Percentiles rank a stretch among this genome's conserved stretches.
These are phyloP conservation scores for Beauveria caledonica DNA, from an alignment of 2,329 filamentous ascomycete species.

Conservation along the genomic window DNA sequence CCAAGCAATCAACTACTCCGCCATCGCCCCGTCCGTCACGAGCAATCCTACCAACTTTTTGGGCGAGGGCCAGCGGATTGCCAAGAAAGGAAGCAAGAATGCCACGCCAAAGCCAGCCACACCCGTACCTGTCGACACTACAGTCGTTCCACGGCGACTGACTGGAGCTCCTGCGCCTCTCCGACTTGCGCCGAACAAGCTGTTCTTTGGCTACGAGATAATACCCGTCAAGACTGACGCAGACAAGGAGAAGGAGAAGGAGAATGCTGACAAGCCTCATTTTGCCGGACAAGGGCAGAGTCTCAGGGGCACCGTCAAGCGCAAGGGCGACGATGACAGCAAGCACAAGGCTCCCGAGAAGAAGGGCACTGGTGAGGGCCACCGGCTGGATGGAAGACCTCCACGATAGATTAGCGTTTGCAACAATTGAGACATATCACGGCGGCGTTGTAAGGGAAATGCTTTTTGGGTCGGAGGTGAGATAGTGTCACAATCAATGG, in stretches of 20 bases:
- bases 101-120: slow-evolving; percentile 58
- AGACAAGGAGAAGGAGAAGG: slow-evolving; percentile 58
- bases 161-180: slow-evolving; percentile 81
- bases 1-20: slow-evolving; percentile 90
- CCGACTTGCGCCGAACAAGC: slow-evolving; percentile 74
- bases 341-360: slow-evolving; percentile 40
- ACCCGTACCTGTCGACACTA: slow-evolving; percentile 43
- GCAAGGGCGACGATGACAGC: slow-evolving; percentile 50
- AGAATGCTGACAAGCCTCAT: slow-evolving; percentile 57
- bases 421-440: neutral
- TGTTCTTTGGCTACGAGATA: slow-evolving; percentile 95
- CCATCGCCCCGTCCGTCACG: slow-evolving; percentile 73
- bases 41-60: slow-evolving; percentile 71
- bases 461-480: neutral
- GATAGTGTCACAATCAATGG: neutral
- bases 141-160: slow-evolving; percentile 31
- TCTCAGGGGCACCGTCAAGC: slow-evolving; percentile 60
- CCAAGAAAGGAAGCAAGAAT: slow-evolving; percentile 70
- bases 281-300: slow-evolving; percentile 84
- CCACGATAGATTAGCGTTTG: slow-evolving; percentile 17
- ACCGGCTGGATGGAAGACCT: slow-evolving; percentile 35
- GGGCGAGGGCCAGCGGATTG: slow-evolving; percentile 72
- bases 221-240: slow-evolving; percentile 77
- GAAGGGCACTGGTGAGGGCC: slow-evolving; percentile 36
- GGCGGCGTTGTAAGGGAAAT: neutral